Base-by-base conservation (phyloP, 2,329 filamentous ascomycete species). In the Fusarium praegraminearum region DNA sequence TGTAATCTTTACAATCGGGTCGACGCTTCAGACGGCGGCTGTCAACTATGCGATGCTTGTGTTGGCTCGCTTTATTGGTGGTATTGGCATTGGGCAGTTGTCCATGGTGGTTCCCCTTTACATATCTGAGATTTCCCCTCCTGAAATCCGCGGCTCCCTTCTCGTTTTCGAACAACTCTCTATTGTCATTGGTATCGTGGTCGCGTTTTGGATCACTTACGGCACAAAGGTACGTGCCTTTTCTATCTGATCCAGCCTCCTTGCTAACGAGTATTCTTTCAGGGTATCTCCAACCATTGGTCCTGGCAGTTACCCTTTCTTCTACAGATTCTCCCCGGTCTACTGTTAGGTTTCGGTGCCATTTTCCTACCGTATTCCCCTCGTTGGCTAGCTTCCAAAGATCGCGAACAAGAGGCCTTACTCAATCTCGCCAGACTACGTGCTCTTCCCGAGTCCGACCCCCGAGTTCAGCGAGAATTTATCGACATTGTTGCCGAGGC, bases 121-220 rank as follows among this genome's bases (percentile, higher is more conserved):
- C 68, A 86, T 82, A 63, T 80, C 81, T 43, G 83, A 85, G 67
- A 80, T 85, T 10, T 82, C 83, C 0, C 83, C 83, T 1, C 82
- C 83, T 1, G 82, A 83, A 32, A 80, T 85, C 5, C 83, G 84
- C 7, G 83, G 84, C 7, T 80, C 80, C 0, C 74, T 85, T 3
- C 80, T 85, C 0, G 82, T 82, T 1, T 76, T 81, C 4, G 82
- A 84, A 55, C 76, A 79, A 44, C 65, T 83, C 5, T 74, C 72
- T 30, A 75, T 78, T 49, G 74, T 77, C 9, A 62, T 75, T 30
- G 76, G 76, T 45, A 77, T 78, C 24, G 73, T 78, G 24, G 44
- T 77, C 3, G 72, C 77, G 0, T 78, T 78, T 44, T 78, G 73
- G 69, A 77, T 78, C 44, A 77, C 76, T 3, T 78, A 73, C 44